Base-by-base conservation (phyloP, 257 asterid species). In the Penstemon newberryi region DNA sequence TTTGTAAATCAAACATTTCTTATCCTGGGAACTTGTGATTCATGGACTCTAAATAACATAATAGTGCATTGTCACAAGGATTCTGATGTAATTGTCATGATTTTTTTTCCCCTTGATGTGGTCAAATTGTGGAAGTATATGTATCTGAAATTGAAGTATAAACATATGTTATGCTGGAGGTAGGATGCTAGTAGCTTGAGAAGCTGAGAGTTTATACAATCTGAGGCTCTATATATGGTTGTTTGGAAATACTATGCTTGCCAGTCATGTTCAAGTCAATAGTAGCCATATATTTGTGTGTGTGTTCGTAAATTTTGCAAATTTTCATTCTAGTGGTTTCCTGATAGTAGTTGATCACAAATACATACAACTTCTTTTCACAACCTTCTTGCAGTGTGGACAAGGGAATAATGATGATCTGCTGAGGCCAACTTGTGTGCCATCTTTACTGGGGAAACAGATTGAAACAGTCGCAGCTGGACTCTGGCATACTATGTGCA, bases 401-500 rank as follows among this genome's bases (percentile, higher is more conserved):
- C 91, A 76, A 77, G 96, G 93, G 70, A 83, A 80, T 68, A 82
- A 74, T 8, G 79, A 79, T 65, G 93, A 89, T 73, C 38, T 79
- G 77, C 82, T 89, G 47, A 82, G 82, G 45, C 94, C 94, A 47
- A 80, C 88, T 41, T 80, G 82, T 70, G 91, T 86, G 53, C 42
- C 86, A 51, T 86, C 88, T 60, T 77, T 89, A 38, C 55, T 56
- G 70, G 88, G 79, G 69, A 78, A 69, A 63, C 71, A 62, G 64
- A 75, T 86, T 51, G 79, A 76, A 77, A 74, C 86, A 6, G 81
- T 88, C 66, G 91, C 94, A 45, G 89, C 94, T 66, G 94, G 96
- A 69, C 84, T 89, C 36, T 86, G 94, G 96, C 94, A 89, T 67
- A 86, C 96, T 1, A 71, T 89, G 50, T 84, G 94, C 73, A 69